phyloP scores from a whole-genome alignment of 78 protist species.

The Cavenderia fasciculata region DNA sequence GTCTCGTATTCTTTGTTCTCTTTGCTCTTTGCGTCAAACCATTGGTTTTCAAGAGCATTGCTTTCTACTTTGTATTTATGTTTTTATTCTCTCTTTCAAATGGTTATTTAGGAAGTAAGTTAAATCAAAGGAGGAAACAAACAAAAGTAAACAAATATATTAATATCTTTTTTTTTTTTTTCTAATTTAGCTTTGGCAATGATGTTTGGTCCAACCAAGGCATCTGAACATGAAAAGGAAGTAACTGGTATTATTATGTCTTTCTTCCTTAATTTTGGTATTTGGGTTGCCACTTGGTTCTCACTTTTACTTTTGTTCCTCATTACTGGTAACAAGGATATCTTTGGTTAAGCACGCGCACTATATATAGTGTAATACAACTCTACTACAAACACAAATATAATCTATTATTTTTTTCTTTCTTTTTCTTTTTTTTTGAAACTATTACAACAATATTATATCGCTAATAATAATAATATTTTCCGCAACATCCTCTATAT shows the following conservation, averaged over 20 bases:
- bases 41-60: conserved; percentile 1
- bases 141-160: not conserved
- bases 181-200: conserved; percentile 50
- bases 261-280: conserved; percentile 74
- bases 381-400: too few species aligned
- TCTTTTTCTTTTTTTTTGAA: too few species aligned
- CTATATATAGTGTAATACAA: too few species aligned
- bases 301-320: conserved; percentile 25
- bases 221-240: conserved; percentile 74
- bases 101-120: conserved; percentile 75
- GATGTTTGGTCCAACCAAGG: conserved; percentile 82
- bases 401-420: too few species aligned
- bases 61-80: conserved; percentile 41
- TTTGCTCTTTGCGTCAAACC: conserved; percentile 67
- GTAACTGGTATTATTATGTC: conserved; percentile 73
- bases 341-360: too few species aligned
- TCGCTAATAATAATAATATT: too few species aligned
- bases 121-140: not conserved
- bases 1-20: conserved; percentile 66
- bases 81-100: conserved; percentile 45
- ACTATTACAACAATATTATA: too few species aligned
- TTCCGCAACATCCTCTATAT: too few species aligned
- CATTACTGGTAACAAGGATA: conserved; percentile 45
- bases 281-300: conserved; percentile 67
- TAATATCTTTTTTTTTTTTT: too few species aligned